Conservation (phyloP, 78 protist genomes). For the Creolimax fragrantissima region DNA sequence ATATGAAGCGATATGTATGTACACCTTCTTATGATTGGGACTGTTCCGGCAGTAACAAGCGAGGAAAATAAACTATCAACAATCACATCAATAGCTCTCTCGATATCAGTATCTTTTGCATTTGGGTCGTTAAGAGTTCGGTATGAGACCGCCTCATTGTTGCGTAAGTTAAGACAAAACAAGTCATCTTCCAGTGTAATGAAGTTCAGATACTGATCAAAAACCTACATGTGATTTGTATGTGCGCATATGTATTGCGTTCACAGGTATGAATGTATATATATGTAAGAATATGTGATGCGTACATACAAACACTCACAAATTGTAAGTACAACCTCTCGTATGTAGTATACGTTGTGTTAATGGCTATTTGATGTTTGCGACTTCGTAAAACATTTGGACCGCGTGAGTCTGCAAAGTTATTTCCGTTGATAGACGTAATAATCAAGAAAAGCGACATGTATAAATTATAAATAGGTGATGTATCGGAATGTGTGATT, state of each 20-base stretch:
- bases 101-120: constrained; percentile 32
- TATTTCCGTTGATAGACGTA: too few relatives aligned
- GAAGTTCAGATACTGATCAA: constrained; percentile 76
- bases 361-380: too few relatives aligned
- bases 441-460: too few relatives aligned
- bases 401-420: too few relatives aligned
- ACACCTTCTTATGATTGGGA: constrained; percentile 61
- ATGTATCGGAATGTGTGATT: background rate
- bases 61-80: constrained; percentile 64
- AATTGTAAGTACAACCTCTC: too few relatives aligned
- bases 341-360: too few relatives aligned
- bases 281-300: background rate
- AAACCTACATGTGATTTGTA: background rate
- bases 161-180: constrained; percentile 32
- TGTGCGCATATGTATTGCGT: background rate
- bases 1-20: background rate
- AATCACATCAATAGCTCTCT: constrained; percentile 34
- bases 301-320: too few relatives aligned
- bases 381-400: too few relatives aligned
- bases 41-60: constrained; percentile 51
- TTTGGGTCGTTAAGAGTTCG: constrained; percentile 45
- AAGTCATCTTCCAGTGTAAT: constrained; percentile 61
- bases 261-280: background rate
- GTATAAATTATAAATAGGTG: background rate
- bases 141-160: constrained; percentile 18